Evolutionary conservation across 2,329 filamentous ascomycete genomes (phyloP).

Genomic region (Dendrostoma leiphaemia): DNA sequence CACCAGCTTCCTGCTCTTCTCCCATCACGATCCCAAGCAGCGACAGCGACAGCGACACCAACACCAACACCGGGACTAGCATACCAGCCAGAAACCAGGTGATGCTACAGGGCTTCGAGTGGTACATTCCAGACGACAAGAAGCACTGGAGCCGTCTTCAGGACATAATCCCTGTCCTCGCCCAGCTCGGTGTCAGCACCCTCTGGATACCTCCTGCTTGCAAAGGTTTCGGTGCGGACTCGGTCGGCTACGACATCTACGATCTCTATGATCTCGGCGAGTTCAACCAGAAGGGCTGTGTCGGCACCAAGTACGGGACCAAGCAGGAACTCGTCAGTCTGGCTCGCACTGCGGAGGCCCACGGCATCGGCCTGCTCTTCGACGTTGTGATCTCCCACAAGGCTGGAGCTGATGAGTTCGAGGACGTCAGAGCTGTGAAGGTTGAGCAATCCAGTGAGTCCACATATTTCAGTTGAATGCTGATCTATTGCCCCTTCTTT

Average conservation of each 20-base stretch:
- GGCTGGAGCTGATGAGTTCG: constrained; percentile 62
- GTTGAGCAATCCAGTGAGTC: constrained; percentile 49
- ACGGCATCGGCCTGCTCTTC: constrained; percentile 60
- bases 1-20: not conserved
- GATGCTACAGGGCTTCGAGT: constrained; percentile 70
- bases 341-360: constrained; percentile 45
- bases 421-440: constrained; percentile 57
- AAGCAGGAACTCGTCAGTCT: constrained; percentile 58
- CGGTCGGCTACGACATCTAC: constrained; percentile 68
- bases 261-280: constrained; percentile 72
- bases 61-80: not conserved
- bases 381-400: constrained; percentile 74
- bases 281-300: constrained; percentile 66
- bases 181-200: constrained; percentile 57
- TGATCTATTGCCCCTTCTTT: too few species aligned
- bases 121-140: constrained; percentile 62
- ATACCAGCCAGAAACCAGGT: constrained; percentile 38
- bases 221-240: constrained; percentile 59
- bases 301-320: constrained; percentile 66
- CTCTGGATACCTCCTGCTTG: constrained; percentile 72
- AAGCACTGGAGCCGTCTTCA: constrained; percentile 60
- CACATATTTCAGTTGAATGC: not conserved
- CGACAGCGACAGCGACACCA: not conserved
- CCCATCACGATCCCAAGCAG: not conserved
- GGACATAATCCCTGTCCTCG: constrained; percentile 49